Base-by-base conservation (phyloP, 1,139 yeast species). In the Torulaspora globosa region DNA sequence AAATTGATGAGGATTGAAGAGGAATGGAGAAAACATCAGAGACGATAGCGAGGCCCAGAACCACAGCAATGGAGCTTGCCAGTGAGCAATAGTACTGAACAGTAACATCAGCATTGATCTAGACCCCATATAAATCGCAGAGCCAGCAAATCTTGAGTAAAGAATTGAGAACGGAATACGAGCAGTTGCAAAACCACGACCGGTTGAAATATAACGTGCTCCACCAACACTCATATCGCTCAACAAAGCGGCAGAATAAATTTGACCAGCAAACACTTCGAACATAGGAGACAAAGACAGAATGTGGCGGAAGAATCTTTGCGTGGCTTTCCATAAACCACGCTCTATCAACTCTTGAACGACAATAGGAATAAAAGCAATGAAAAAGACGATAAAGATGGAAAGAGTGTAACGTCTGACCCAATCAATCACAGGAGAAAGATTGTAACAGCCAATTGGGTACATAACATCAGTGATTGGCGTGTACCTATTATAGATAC, bases 171-270 rank as follows among this genome's bases (percentile, higher is more conserved):
- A 92, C 56, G 97, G 97, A 65, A 90, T 90, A 76, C 98, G 88
- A 14, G 97, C 92, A 55, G 97, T 92, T 35, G 98, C 98, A 67
- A 92, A 89, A 70, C 97, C 97, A 82, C 98, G 88, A 72, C 98
- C 98, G 47, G 98, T 92, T 49, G 97, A 89, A 67, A 92, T 92
- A 75, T 92, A 92, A 72, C 97, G 86, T 56, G 98, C 99, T 76
- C 99, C 99, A 74, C 99, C 99, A 67, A 90, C 92, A 51, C 96
- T 80, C 73, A 92, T 76, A 75, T 92, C 97, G 62, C 90, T 86
- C 62, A 84, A 74, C 66, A 92, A 74, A 24, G 98, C 86, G 55
- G 94, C 80, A 47, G 98, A 89, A 68, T 92, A 92, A 59, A 94
- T 90, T 75, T 94, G 99, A 67, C 97, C 96, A 62, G 89, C 96